Evolutionary conservation across 352 stramenopile genomes (phyloP).

Genomic region (Pythium brachiatum): DNA sequence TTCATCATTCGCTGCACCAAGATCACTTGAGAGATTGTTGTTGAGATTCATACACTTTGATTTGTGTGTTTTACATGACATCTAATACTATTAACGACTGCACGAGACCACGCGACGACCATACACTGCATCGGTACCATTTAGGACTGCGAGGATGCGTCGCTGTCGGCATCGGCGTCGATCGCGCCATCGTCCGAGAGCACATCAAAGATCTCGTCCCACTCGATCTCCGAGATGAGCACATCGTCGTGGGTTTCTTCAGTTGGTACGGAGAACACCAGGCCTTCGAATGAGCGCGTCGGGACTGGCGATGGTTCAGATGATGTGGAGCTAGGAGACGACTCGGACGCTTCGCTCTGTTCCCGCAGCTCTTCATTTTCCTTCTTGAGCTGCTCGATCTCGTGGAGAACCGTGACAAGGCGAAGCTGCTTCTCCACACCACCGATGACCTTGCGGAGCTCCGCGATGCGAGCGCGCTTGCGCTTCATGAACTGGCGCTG

Average conservation of each 20-base stretch:
- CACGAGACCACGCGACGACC: neutral
- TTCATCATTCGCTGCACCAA: too few relatives aligned
- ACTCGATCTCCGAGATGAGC: slow-evolving; percentile 11
- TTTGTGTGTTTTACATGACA: neutral
- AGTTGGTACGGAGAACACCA: slow-evolving; percentile 13
- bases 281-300: slow-evolving; percentile 2
- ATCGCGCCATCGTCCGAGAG: slow-evolving; percentile 9
- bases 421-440: slow-evolving; percentile 17
- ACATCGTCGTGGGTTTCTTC: slow-evolving; percentile 5
- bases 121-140: neutral
- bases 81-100: neutral
- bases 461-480: slow-evolving; percentile 19
- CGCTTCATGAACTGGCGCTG: slow-evolving; percentile 30
- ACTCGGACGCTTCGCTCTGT: slow-evolving; percentile 5
- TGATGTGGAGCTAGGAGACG: too few relatives aligned
- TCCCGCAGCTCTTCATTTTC: slow-evolving; percentile 7
- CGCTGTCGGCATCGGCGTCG: slow-evolving; percentile 6
- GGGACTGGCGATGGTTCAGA: neutral
- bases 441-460: slow-evolving; percentile 17
- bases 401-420: slow-evolving; percentile 7
- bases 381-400: slow-evolving; percentile 17
- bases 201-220: slow-evolving; percentile 16
- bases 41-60: neutral
- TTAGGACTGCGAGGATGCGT: slow-evolving; percentile 8
- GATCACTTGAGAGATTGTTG: neutral